Evolutionary conservation across 140 eudicot genomes (phyloP), one percentile per base, ranked within the genome.

Genomic region (Stevia rebaudiana): DNA sequence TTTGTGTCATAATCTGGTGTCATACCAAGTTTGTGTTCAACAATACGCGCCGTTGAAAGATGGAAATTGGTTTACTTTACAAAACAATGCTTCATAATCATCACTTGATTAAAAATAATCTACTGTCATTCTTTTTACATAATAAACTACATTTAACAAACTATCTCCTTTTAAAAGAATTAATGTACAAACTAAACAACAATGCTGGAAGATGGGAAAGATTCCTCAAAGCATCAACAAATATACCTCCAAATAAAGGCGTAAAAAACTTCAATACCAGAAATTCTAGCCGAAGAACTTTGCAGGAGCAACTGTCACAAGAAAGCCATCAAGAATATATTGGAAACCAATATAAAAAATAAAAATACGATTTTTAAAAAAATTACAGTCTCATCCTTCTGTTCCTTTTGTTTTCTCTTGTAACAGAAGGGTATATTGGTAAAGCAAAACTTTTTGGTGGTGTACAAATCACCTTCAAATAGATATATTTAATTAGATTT

Each of bases 101-200:
- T 48, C 63, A 61, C 17, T 24, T 49, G 28, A 61, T 58, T 22
- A 41, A 42, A 44, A 44, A 54, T 11, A 36, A 44, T 47, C 69
- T 58, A 33, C 42, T 63, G 57, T 17, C 59, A 16, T 54, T 56
- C 57, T 63, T 35, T 63, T 48, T 65, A 65, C 79, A 74, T 57
- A 46, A 47, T 13, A 65, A 57, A 57, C 62, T 47, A 74, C 18
- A 59, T 41, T 60, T 57, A 62, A n/a, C 41, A 40, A 72, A 42
- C 55, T 43, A 52, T 36, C 24, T 23, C 67, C 61, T 42, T 53
- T 33, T 19, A 9, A 67, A 74, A 57, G 67, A 58, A 66, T 46
- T 13, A 28, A 74, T 67, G 19, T 74, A 74, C 79, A 74, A 57
- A 66, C 68, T 23, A 56, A 55, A 73, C 62, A 30, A 12, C 24